These are phyloP conservation scores for Calonectria naviculata DNA, from an alignment of 2,329 filamentous ascomycete genomes.

Conservation along the genomic window DNA sequence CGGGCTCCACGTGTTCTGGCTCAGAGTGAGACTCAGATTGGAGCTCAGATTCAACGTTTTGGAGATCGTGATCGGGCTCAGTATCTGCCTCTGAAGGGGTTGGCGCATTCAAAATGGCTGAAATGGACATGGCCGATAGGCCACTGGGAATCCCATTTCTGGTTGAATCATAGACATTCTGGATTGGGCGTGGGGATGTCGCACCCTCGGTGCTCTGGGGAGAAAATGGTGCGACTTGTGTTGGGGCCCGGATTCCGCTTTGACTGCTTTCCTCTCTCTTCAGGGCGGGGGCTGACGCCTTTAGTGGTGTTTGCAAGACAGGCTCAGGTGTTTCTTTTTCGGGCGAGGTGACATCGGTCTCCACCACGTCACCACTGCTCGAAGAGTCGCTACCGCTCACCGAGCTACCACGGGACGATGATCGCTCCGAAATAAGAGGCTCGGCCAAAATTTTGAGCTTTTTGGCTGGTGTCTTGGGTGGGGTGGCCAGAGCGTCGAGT, in stretches of 20 bases:
- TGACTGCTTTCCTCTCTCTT: conserved; percentile 23
- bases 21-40: conserved; percentile 19
- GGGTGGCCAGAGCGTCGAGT: conserved; percentile 59
- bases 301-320: conserved; percentile 43
- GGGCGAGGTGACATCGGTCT: conserved; percentile 62
- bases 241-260: conserved; percentile 3
- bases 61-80: conserved; percentile 25
- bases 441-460: conserved; percentile 51
- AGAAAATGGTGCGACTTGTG: conserved; percentile 40
- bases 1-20: conserved; percentile 8
- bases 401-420: conserved; percentile 53
- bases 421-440: conserved; percentile 40
- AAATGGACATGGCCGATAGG: conserved; percentile 45
- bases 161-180: neutral
- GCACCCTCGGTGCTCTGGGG: conserved; percentile 43
- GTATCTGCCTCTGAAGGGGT: conserved; percentile 28
- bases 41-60: conserved; percentile 16
- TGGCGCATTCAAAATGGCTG: conserved; percentile 46
- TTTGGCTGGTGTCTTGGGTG: conserved; percentile 67
- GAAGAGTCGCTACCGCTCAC: conserved; percentile 41
- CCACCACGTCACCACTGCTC: conserved; percentile 41
- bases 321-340: conserved; percentile 59
- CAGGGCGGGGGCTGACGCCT: conserved; percentile 5
- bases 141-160: conserved; percentile 24
- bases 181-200: conserved; percentile 38